Conservation (phyloP, 1,139 yeast species). For the Sugiyamaella grinbergsii region DNA sequence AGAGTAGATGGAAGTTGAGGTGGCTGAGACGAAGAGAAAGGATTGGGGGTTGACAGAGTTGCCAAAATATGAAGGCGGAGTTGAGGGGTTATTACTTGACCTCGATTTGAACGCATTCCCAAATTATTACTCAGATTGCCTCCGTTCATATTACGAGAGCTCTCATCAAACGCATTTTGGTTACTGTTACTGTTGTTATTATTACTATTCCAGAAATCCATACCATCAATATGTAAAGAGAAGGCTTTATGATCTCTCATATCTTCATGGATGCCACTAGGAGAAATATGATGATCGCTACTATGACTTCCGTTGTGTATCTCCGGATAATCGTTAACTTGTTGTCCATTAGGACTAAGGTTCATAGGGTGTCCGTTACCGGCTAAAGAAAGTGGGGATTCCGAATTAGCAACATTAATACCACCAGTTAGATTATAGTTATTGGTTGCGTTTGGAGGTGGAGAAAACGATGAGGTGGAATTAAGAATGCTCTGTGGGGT, state of each 20-base stretch:
- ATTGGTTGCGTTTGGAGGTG: constrained; percentile 19
- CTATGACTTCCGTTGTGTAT: constrained; percentile 1
- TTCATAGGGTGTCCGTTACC: constrained; percentile 9
- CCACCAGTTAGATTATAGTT: constrained; percentile 7
- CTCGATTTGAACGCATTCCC: constrained; percentile 24
- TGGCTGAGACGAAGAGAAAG: constrained; percentile 53
- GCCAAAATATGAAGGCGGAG: constrained; percentile 63
- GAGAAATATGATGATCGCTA: constrained; percentile 25
- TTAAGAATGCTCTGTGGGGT: constrained; percentile 29
- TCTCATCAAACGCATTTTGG: constrained; percentile 19
- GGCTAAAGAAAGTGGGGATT: constrained; percentile 27
- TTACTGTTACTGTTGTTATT: constrained; percentile 24
- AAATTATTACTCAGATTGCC: constrained; percentile 11
- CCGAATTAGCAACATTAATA: constrained; percentile 10
- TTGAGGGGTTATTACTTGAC: constrained; percentile 61
- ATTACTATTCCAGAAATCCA: constrained; percentile 21
- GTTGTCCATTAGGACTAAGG: constrained; percentile 8
- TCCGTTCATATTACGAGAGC: constrained; percentile 23
- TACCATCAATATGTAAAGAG: constrained; percentile 22
- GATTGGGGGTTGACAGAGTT: constrained; percentile 59
- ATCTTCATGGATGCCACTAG: constrained; percentile 20
- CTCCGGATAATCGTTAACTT: neutral
- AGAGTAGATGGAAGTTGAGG: constrained; percentile 66
- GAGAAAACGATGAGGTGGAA: constrained; percentile 24
- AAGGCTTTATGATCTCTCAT: constrained; percentile 23